Percentiles rank a stretch among this genome's conserved stretches.
Conservation (phyloP, 1,284 basidiomycete species). For the Waitea zeae region DNA sequence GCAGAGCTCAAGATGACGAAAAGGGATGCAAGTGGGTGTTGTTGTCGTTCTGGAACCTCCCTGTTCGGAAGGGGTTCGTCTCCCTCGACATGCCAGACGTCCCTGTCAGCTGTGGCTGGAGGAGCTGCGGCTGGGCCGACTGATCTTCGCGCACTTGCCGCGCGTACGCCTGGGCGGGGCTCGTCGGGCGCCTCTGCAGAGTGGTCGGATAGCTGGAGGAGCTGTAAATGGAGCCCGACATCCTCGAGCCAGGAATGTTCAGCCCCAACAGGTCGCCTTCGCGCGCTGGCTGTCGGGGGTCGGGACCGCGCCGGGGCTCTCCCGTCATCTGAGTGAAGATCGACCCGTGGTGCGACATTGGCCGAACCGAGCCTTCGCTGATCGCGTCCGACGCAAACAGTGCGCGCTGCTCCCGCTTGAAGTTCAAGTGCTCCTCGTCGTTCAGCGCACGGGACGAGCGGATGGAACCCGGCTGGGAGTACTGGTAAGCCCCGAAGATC, state of each 20-base stretch:
- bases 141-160: slow-evolving; percentile 4
- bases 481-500: slow-evolving; percentile 27
- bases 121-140: slow-evolving; percentile 6
- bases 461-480: slow-evolving; percentile 18
- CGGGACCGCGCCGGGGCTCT: slow-evolving; percentile 32
- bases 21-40: too few species aligned
- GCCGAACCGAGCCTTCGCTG: slow-evolving; percentile 17
- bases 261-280: slow-evolving; percentile 16
- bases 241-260: background rate
- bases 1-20: too few species aligned
- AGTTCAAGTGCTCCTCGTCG: slow-evolving; percentile 5
- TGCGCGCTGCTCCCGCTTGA: slow-evolving; percentile 11
- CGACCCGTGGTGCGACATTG: slow-evolving; percentile 26
- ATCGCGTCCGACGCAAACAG: too few species aligned
- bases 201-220: background rate
- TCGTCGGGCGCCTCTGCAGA: slow-evolving; percentile 1
- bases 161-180: slow-evolving; percentile 2
- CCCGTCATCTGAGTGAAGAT: slow-evolving; percentile 56
- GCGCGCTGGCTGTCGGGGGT: slow-evolving; percentile 50
- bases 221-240: background rate
- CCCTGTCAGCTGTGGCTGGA: background rate
- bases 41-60: too few species aligned
- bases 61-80: background rate
- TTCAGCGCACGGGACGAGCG: slow-evolving; percentile 19
- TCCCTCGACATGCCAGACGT: too few species aligned